phyloP scores from a whole-genome alignment of 306 rosid genomes.

The Elaeagnus macrophylla region DNA sequence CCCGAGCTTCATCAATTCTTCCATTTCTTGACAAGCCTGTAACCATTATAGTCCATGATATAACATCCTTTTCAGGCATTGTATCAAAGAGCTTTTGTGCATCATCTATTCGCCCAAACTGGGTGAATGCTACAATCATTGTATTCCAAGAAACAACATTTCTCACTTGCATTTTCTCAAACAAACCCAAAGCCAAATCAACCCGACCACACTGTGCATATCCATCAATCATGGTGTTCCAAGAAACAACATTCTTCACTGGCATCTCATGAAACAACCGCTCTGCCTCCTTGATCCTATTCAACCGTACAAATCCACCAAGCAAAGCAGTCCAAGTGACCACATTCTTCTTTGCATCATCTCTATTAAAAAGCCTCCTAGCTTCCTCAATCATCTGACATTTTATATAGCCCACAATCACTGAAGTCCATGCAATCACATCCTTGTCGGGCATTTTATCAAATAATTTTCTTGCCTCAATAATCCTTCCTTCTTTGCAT shows the following conservation, averaged over 20 bases:
- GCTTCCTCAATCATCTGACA: conserved; percentile 38
- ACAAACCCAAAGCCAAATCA: conserved; percentile 30
- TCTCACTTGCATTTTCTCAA: conserved; percentile 35
- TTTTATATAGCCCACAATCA: conserved; percentile 32
- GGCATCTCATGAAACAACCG: conserved; percentile 38
- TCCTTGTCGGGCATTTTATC: conserved; percentile 38
- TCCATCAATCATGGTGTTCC: conserved; percentile 53
- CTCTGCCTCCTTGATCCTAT: conserved; percentile 30
- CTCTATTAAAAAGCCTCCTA: conserved; percentile 31
- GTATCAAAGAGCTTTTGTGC: conserved; percentile 25
- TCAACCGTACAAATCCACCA: conserved; percentile 29
- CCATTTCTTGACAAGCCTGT: conserved; percentile 32
- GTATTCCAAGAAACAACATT: conserved; percentile 48
- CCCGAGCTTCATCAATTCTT: conserved; percentile 38
- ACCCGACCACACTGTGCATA: conserved; percentile 20
- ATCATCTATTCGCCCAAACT: conserved; percentile 27
- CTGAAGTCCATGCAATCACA: conserved; percentile 38
- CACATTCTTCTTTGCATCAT: conserved; percentile 37
- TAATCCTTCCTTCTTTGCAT: conserved; percentile 21
- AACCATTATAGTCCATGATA: conserved; percentile 44
- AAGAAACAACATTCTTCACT: conserved; percentile 36
- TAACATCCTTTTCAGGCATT: conserved; percentile 40
- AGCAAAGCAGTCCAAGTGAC: conserved; percentile 47
- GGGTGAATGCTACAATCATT: conserved; percentile 24
- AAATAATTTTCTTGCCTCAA: conserved; percentile 30